phyloP scores from a whole-genome alignment of 192 early-diverging fungal genomes.

The Gigaspora rosea region DNA sequence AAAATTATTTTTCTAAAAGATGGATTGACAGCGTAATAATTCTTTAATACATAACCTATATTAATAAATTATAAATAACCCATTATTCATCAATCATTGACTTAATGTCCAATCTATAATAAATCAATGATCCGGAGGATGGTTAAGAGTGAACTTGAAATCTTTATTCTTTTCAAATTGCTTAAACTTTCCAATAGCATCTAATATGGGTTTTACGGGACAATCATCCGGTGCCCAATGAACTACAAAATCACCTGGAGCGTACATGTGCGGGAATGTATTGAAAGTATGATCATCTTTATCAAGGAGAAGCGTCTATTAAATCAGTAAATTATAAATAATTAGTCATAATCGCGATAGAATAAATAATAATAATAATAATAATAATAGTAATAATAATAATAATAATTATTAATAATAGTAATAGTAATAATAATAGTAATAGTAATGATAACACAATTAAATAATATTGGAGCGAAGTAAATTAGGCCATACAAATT shows the following conservation, averaged over 20 bases:
- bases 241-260: slow-evolving; percentile 54
- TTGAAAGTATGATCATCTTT: slow-evolving; percentile 59
- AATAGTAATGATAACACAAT: too few species aligned
- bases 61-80: too few species aligned
- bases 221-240: slow-evolving; percentile 62
- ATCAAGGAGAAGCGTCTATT: slow-evolving; percentile 46
- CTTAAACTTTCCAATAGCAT: slow-evolving; percentile 43
- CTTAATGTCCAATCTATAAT: background rate
- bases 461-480: too few species aligned
- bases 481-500: too few species aligned
- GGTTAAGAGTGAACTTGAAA: slow-evolving; percentile 27
- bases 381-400: too few species aligned
- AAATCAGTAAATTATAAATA: background rate
- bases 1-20: too few species aligned
- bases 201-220: slow-evolving; percentile 50
- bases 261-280: slow-evolving; percentile 54
- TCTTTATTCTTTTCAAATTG: slow-evolving; percentile 34
- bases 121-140: background rate
- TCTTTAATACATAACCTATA: too few species aligned
- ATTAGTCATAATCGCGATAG: background rate
- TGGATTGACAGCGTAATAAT: too few species aligned
- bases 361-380: background rate
- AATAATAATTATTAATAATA: too few species aligned
- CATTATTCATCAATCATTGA: too few species aligned
- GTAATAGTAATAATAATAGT: too few species aligned